Percentiles rank a stretch among this genome's conserved stretches.
These are phyloP conservation scores for Botryotinia globosa DNA, from an alignment of 2,329 filamentous ascomycete genomes.

Conservation along the genomic window DNA sequence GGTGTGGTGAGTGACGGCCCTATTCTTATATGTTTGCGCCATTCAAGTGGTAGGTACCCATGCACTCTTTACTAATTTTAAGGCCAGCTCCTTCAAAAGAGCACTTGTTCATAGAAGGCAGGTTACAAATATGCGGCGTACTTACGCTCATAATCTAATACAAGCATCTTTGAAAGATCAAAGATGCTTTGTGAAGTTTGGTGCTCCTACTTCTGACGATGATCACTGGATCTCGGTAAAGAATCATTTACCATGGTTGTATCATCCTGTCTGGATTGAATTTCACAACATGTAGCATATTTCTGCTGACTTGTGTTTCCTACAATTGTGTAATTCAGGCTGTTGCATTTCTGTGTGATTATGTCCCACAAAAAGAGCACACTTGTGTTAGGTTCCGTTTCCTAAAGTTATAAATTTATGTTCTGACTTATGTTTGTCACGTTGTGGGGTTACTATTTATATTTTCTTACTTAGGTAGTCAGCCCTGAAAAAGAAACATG, in stretches of 20 bases:
- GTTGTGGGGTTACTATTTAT: background rate
- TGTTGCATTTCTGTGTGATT: background rate
- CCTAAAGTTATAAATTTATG: rapidly evolving
- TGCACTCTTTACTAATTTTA: background rate
- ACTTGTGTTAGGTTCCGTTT: background rate
- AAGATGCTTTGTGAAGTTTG: background rate
- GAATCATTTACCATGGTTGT: background rate
- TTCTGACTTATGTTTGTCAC: background rate
- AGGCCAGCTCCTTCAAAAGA: rapidly evolving
- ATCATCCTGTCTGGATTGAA: rapidly evolving
- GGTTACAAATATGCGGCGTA: background rate
- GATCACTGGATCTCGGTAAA: rapidly evolving
- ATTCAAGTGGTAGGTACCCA: background rate
- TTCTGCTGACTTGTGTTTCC: background rate
- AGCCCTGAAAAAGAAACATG: too few relatives aligned
- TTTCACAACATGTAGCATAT: rapidly evolving
- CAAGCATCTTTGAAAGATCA: background rate
- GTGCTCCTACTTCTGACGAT: background rate
- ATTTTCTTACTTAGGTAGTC: background rate
- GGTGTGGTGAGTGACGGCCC: background rate
- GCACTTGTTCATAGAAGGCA: background rate
- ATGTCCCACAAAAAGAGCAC: background rate
- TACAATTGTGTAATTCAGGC: background rate
- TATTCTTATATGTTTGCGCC: background rate
- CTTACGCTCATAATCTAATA: background rate